Evolutionary conservation across 495 filamentous ascomycete species (phyloP), one percentile per base, ranked within the genome.

Genomic region (Aspergillus sparsus): DNA sequence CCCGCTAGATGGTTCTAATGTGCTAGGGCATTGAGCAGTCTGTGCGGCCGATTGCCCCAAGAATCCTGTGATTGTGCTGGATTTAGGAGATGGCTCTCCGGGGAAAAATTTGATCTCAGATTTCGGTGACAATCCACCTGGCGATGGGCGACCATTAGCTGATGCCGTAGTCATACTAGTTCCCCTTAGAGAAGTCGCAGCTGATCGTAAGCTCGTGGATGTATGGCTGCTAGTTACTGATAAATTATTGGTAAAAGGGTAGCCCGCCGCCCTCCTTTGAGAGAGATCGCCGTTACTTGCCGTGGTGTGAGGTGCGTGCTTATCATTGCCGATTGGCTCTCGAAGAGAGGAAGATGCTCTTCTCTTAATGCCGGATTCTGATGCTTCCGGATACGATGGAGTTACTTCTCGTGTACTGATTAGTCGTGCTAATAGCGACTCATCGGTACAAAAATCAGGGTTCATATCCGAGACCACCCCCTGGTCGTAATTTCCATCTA

Each of bases 301-400:
- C 3, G 69, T 74, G 13, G 79, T 75, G 60, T 86, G 82, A 57
- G 88, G 68, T 5, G 81, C 68, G 42, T 77, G 79, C 34, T 82
- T 73, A 64, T 92, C 90, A 33, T 90, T 89, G n/a, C 79, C 76
- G 8, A 86, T 84, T 35, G 89, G 88, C 52, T 92, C 91, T 7
- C 84, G 83, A 13, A 86, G 89, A 27, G 91, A 89, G 21, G 90
- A 93, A 3, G 90, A 92, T 21, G 92, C 91, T 55, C 90, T 80
- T 59, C 92, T 83, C 70, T 96, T 96, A 70, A 79, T 88, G 75
- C 61, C 90, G 80, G 71, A 82, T 69, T 72, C 71, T 65, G 79
- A 71, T 37, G 59, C 47, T 33, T 77, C 72, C 15, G 70, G 60
- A 53, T 74, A 75, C 8, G 74, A 78, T 31, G 79, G 79, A 7